Evolutionary conservation across 148 eudicot genomes (phyloP), one percentile per base, ranked within the genome.

Genomic region (Camellia japonica): DNA sequence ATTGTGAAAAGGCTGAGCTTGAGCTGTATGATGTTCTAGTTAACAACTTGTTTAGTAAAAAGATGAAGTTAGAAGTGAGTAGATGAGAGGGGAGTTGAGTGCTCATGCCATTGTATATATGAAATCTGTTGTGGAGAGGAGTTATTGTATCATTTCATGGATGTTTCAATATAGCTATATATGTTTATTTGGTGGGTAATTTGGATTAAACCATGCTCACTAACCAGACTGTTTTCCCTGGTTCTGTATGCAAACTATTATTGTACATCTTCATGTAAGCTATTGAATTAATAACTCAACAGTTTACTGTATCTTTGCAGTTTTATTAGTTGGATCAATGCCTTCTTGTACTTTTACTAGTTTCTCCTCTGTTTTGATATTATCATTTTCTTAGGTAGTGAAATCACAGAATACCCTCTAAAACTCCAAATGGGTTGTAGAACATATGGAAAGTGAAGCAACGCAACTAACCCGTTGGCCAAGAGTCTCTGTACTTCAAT

Each of bases 21-120:
- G 80, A 77, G 71, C 42, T 52, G 71, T 30, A 51, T 61, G 23
- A 52, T 5, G 6, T 52, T n/a, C n/a, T 68, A 43, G 63, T 78
- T 68, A 0, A 54, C 65, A 9, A 64, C 23, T 47, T 15, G 0
- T 15, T 14, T 76, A 63, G 55, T 7, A 23, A 20, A 47, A 76
- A 62, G 16, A 65, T 12, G 59, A 14, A 23, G 15, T 15, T 4
- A 49, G 55, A 62, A 38, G 8, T 7, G 2, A 58, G 72, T 51
- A 52, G 71, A 7, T 66, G 58, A 65, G 70, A 52, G 19, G 6
- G 61, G 72, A 18, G 72, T 14, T n/a, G 30, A 16, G 71, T 61
- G 9, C 61, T 65, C 58, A n/a, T 54, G n/a, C 14, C 49, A 13
- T 38, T 73, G 63, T 78, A 54, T 55, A 78, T 41, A 13, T 67